A percentile compares a stretch with the other conserved stretches of the same genome.
These are phyloP conservation scores for Oidium heveae DNA, from an alignment of 2,329 filamentous ascomycete genomes.

Conservation along the genomic window DNA sequence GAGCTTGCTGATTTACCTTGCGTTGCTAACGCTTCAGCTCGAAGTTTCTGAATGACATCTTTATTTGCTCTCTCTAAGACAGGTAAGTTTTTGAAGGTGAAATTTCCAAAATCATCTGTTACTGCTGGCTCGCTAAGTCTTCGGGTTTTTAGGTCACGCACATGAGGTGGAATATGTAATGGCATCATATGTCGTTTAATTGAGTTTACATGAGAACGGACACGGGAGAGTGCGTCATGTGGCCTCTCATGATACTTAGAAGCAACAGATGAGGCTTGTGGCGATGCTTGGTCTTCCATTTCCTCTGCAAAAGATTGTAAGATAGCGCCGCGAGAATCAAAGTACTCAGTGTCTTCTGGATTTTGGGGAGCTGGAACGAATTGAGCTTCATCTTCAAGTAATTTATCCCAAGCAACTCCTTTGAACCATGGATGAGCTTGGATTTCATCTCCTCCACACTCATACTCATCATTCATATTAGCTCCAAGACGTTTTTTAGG, in stretches of 20 bases:
- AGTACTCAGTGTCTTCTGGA: conserved; percentile 94
- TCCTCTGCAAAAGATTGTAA: conserved; percentile 84
- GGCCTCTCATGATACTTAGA: conserved; percentile 71
- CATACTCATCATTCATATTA: conserved; percentile 60
- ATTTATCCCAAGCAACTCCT: conserved; percentile 65
- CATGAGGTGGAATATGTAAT: conserved; percentile 84
- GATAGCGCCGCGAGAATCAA: conserved; percentile 75
- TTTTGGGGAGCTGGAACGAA: conserved; percentile 86
- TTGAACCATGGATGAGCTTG: conserved; percentile 72
- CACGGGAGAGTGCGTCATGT: conserved; percentile 78
- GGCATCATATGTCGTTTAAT: conserved; percentile 86
- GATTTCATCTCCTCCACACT: conserved; percentile 75
- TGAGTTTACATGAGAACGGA: conserved; percentile 64
- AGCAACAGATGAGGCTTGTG: conserved; percentile 40
- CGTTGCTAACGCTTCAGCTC: conserved; percentile 61
- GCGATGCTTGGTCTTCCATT: conserved; percentile 67
- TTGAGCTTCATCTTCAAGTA: conserved; percentile 86
- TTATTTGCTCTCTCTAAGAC: conserved; percentile 97
- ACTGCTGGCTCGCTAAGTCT: conserved; percentile 74
- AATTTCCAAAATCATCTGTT: conserved; percentile 83
- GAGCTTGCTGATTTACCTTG: conserved; percentile 24
- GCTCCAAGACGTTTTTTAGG: conserved; percentile 61
- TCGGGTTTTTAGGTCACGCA: conserved; percentile 69
- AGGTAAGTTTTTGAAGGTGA: conserved; percentile 90
- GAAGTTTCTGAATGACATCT: conserved; percentile 88